phyloP scores from a whole-genome alignment of 169 alveolate species.

The Plasmodium billcollinsi region DNA sequence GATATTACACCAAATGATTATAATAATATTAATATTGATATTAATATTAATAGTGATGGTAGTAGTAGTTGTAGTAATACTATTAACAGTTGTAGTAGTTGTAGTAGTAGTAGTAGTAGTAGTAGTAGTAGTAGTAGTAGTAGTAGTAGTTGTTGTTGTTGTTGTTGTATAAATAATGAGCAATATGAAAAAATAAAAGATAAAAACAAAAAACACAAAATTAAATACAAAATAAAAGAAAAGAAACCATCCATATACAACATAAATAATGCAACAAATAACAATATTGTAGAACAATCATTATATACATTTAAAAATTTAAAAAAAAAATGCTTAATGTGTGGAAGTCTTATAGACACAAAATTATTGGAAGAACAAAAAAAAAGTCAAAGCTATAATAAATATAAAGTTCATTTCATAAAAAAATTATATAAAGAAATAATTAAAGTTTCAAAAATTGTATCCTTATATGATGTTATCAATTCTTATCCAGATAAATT shows the following conservation, averaged over 20 bases:
- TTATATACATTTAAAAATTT: not conserved
- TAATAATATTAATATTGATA: not conserved
- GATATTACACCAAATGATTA: conserved; percentile 3
- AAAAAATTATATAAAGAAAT: conserved; percentile 65
- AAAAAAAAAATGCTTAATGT: conserved; percentile 41
- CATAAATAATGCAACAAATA: not conserved
- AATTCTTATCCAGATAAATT: conserved; percentile 54
- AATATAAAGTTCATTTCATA: conserved; percentile 61
- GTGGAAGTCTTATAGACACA: conserved; percentile 28
- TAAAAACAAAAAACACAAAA: not conserved
- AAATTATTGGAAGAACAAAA: conserved; percentile 25
- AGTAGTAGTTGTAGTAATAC: not conserved
- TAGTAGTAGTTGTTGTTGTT: no score
- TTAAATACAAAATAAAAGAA: not conserved
- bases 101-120: not conserved
- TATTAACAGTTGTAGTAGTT: not conserved
- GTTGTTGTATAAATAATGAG: not conserved
- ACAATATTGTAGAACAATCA: not conserved
- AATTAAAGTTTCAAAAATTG: conserved; percentile 60
- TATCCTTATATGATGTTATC: conserved; percentile 28
- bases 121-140: not conserved
- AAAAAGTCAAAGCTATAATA: conserved; percentile 42
- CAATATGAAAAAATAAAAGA: not conserved
- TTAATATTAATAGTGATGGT: not conserved
- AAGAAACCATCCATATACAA: not conserved